A percentile compares a stretch with the other conserved stretches of the same genome.
These are phyloP conservation scores for Chlorella vulgaris DNA, from an alignment of 139 green algal genomes.

Conservation along the genomic window DNA sequence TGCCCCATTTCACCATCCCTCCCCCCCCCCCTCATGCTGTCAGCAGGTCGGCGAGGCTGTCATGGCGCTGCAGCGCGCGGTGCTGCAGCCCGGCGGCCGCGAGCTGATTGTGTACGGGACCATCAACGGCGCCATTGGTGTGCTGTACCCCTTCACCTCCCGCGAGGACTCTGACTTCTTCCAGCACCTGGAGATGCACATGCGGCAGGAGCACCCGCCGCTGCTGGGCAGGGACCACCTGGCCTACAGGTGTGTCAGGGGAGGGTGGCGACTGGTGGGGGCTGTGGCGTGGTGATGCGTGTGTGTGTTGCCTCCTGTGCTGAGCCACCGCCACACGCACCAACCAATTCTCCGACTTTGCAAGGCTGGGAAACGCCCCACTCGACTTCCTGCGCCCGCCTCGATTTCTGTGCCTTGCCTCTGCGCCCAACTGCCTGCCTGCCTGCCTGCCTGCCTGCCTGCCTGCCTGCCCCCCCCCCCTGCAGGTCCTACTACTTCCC, in stretches of 20 bases:
- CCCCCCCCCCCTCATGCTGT: no score
- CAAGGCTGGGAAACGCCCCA: no score
- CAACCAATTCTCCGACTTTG: no score
- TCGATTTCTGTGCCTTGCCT: no score
- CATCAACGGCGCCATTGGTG: slow-evolving; percentile 81
- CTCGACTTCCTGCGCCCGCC: no score
- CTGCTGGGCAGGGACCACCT: slow-evolving; percentile 95
- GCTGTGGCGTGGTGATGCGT: not conserved
- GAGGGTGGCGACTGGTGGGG: not conserved
- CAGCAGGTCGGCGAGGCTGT: slow-evolving; percentile 88
- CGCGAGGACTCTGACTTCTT: slow-evolving; percentile 98
- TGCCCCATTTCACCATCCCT: no score
- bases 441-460: slow-evolving; percentile 10
- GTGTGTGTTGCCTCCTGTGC: no score
- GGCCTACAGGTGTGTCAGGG: slow-evolving; percentile 59
- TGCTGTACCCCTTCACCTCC: slow-evolving; percentile 85
- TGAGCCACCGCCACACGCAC: no score
- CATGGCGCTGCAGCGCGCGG: slow-evolving; percentile 76
- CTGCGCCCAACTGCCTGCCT: not conserved
- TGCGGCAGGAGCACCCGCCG: slow-evolving; percentile 93
- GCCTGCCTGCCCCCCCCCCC: slow-evolving; percentile 4
- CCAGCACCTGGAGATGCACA: slow-evolving; percentile 98
- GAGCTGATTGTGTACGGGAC: slow-evolving; percentile 90
- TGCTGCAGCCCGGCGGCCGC: slow-evolving; percentile 80
- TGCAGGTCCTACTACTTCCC: slow-evolving; percentile 92